Percentiles rank a stretch among this genome's conserved stretches.
Conservation (phyloP, 2,329 filamentous ascomycete genomes). For the Westerdykella aurantiaca region DNA sequence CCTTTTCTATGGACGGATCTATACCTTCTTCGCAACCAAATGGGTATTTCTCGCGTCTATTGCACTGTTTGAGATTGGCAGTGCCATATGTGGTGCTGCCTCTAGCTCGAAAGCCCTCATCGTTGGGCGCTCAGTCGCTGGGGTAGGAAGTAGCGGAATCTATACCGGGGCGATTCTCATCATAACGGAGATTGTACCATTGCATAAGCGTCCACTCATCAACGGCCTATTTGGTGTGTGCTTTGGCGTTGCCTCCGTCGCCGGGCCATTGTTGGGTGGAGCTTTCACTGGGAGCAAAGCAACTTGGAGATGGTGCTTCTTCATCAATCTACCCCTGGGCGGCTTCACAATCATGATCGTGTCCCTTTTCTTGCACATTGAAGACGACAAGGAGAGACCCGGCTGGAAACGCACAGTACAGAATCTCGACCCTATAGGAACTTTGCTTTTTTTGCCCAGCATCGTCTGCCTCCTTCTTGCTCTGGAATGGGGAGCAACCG, state of each 20-base stretch:
- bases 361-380: conserved; percentile 28
- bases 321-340: conserved; percentile 51
- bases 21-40: conserved; percentile 47
- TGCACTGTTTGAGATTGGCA: conserved; percentile 46
- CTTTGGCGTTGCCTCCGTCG: conserved; percentile 36
- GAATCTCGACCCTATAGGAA: conserved; percentile 42
- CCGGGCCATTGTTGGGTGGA: conserved; percentile 43
- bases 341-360: conserved; percentile 35
- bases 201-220: conserved; percentile 40
- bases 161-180: conserved; percentile 32
- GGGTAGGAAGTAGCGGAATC: conserved; percentile 27
- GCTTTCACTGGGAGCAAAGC: conserved; percentile 38
- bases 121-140: conserved; percentile 27
- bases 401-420: conserved; percentile 28
- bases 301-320: conserved; percentile 44
- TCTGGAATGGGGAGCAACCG: conserved; percentile 45
- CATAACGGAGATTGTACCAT: conserved; percentile 31
- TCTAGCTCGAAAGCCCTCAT: conserved; percentile 24
- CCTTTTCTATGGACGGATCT: conserved; percentile 42
- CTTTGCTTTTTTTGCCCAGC: conserved; percentile 37
- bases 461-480: conserved; percentile 45
- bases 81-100: conserved; percentile 48
- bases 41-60: conserved; percentile 47
- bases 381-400: conserved; percentile 28
- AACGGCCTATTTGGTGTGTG: conserved; percentile 38